Evolutionary conservation across 257 asterid genomes (phyloP), one percentile per base, ranked within the genome.

Genomic region (Capsicum chinense): DNA sequence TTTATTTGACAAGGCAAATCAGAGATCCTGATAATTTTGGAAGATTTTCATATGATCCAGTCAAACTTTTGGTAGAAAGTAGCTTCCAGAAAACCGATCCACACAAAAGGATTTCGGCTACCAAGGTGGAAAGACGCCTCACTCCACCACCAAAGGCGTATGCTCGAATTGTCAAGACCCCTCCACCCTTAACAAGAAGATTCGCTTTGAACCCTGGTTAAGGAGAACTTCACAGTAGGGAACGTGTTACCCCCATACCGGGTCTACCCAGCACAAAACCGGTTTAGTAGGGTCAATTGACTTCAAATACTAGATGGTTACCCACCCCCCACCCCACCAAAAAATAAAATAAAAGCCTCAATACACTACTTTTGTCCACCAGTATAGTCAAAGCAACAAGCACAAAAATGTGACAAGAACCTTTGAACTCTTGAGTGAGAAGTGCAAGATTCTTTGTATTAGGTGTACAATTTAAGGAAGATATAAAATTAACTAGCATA

Each of bases 1-100:
- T 50, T 26, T 33, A 78, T 71, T 19, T 71, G 58, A 47, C 50
- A 26, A 14, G 62, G 15, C 64, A 78, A 74, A 54, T 26, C 47
- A 56, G 26, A 78, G 26, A 78, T 33, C 81, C 42, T 11, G 4
- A 54, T 21, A 76, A 54, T 15, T 9, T 54, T 15, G 8, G 81
- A 78, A 54, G 33, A 78, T 26, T 5, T 76, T 15, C 48, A 26
- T 54, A 78, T 78, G 63, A 78, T 78, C 6, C 64, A n/a, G 79
- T 47, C 58, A 26, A 54, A 52, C 64, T 78, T 78, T 78, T 4
- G 12, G 47, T 78, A 52, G 33, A 54, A 64, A 21, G 70, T 64
- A 19, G 70, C 33, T 63, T 5, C 39, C 16, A 63, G 47, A 13
- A 5, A 66, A 33, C 47, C 33, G 47, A 33, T 12, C 7, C 8